Evolutionary conservation across 179 eudicot species (phyloP).

Genomic region (Gypsophila paniculata): DNA sequence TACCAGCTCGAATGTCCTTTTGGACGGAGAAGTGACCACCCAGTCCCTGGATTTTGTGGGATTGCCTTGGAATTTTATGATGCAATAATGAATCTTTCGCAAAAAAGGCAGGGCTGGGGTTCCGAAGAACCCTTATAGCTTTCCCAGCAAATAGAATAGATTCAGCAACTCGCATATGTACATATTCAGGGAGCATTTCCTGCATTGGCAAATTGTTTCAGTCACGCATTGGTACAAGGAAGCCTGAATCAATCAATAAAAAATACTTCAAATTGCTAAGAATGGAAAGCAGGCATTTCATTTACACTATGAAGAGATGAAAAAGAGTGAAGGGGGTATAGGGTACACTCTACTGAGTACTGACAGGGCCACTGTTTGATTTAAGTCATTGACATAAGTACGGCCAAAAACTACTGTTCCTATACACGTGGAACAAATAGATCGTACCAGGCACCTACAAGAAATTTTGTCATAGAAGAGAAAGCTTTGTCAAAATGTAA

Average conservation of each 20-base stretch:
- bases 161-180: conserved; percentile 84
- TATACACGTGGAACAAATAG: not conserved
- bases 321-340: no score
- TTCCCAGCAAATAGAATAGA: conserved; percentile 95
- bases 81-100: conserved; percentile 45
- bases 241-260: no score
- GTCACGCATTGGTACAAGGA: no score
- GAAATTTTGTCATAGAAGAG: no score
- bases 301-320: no score
- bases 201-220: conserved; percentile 30
- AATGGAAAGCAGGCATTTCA: no score
- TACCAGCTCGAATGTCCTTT: conserved; percentile 31
- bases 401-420: not conserved
- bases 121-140: conserved; percentile 88
- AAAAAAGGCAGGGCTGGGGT: conserved; percentile 76
- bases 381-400: not conserved
- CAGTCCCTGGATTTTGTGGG: conserved; percentile 48
- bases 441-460: not conserved
- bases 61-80: conserved; percentile 62
- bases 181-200: conserved; percentile 98
- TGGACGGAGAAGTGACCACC: conserved; percentile 39
- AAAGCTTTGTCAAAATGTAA: no score
- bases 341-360: no score
- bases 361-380: no score
- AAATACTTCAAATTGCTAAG: no score